Conservation (phyloP, 139 green algal species). For the Chlorella ohadii region DNA sequence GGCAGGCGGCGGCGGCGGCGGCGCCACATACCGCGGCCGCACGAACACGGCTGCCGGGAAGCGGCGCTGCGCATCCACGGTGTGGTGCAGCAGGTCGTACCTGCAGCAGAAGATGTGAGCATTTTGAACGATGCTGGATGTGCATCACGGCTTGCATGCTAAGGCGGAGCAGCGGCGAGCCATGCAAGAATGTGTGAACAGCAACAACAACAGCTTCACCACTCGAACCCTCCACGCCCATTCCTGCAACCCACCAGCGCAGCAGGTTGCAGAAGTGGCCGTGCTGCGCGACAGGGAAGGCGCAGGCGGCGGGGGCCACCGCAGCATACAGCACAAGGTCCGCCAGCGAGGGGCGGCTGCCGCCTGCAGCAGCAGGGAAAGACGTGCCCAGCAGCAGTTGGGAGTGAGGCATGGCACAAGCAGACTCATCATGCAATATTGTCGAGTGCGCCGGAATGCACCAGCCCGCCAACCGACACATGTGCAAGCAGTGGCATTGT, state of each 20-base stretch:
- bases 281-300: conserved; percentile 77
- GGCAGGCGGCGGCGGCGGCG: conserved; percentile 14
- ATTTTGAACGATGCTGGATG: too few relatives aligned
- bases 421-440: too few relatives aligned
- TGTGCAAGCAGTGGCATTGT: too few relatives aligned
- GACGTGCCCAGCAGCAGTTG: too few relatives aligned
- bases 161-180: too few relatives aligned
- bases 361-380: neutral
- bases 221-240: neutral
- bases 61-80: conserved; percentile 21
- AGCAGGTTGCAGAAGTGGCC: conserved; percentile 74
- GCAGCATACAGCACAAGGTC: conserved; percentile 59
- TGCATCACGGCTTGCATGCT: too few relatives aligned
- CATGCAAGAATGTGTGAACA: too few relatives aligned
- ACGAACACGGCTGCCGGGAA: conserved; percentile 44
- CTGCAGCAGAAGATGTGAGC: neutral
- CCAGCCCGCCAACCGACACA: too few relatives aligned
- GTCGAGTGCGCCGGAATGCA: too few relatives aligned
- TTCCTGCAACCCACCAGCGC: conserved; percentile 54
- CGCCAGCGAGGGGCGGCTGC: conserved; percentile 43
- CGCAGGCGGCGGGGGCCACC: conserved; percentile 41
- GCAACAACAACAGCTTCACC: too few relatives aligned
- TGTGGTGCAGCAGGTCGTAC: conserved; percentile 60
- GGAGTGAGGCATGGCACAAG: too few relatives aligned
- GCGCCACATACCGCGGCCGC: conserved; percentile 38